Evolutionary conservation across 2,329 filamentous ascomycete species (phyloP).

Genomic region (Saccharata proteae): DNA sequence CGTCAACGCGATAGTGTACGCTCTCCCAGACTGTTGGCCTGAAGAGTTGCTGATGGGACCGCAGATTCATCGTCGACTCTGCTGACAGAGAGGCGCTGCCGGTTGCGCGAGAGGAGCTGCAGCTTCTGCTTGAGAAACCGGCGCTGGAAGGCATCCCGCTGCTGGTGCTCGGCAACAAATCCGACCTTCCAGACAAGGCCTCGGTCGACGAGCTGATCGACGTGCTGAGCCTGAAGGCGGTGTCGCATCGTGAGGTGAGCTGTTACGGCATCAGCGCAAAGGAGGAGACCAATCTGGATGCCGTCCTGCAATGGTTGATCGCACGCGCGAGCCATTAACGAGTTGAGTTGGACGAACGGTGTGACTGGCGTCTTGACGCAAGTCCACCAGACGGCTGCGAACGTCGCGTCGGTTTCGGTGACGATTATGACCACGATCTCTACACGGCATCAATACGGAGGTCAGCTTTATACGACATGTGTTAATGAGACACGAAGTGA

Average conservation of each 20-base stretch:
- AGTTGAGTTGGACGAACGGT: too few species aligned
- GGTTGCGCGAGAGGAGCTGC: slow-evolving; percentile 82
- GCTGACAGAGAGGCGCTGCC: slow-evolving; percentile 72
- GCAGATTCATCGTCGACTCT: slow-evolving; percentile 87
- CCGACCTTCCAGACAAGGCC: slow-evolving; percentile 80
- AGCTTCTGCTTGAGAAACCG: slow-evolving; percentile 73
- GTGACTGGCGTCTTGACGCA: neutral
- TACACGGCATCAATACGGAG: slow-evolving; percentile 9
- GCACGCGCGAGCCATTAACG: slow-evolving; percentile 63
- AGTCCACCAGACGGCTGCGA: neutral
- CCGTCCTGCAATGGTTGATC: slow-evolving; percentile 92
- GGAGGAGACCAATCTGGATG: slow-evolving; percentile 96
- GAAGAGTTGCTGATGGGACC: slow-evolving; percentile 17
- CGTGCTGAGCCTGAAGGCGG: slow-evolving; percentile 74
- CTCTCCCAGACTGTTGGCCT: slow-evolving; percentile 9
- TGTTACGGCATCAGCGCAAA: slow-evolving; percentile 99
- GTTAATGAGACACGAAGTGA: slow-evolving; percentile 11
- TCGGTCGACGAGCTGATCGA: slow-evolving; percentile 94
- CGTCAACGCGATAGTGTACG: slow-evolving; percentile 87
- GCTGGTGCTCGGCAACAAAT: slow-evolving; percentile 93
- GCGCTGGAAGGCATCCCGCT: slow-evolving; percentile 82
- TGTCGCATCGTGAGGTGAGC: slow-evolving; percentile 86
- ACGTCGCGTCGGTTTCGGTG: slow-evolving; percentile 1
- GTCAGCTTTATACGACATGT: slow-evolving; percentile 11
- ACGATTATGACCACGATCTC: slow-evolving; percentile 8